phyloP scores from a whole-genome alignment of 495 filamentous ascomycete species.

The Xylaria telfairii region DNA sequence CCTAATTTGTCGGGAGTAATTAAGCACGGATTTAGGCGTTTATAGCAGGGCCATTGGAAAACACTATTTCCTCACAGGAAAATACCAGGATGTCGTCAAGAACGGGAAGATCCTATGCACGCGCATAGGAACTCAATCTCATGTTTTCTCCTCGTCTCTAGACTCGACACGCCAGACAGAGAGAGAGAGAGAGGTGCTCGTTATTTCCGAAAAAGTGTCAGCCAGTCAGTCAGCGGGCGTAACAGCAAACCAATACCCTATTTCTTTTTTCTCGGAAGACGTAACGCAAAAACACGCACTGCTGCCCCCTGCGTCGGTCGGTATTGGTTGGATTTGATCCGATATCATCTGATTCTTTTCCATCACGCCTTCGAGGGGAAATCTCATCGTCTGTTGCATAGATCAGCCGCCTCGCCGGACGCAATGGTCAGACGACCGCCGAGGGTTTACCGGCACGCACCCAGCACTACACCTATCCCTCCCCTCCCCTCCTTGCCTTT shows the following conservation, averaged over 20 bases:
- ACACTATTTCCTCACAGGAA: not conserved
- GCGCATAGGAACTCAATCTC: not conserved
- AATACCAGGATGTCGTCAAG: not conserved
- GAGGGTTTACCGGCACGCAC: too few relatives aligned
- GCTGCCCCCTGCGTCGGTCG: not conserved
- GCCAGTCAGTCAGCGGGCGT: not conserved
- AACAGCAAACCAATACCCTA: not conserved
- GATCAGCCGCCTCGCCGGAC: not conserved
- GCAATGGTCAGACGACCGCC: too few relatives aligned
- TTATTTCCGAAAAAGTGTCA: not conserved
- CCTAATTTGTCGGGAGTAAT: not conserved
- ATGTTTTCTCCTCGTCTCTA: not conserved
- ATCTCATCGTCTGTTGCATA: not conserved
- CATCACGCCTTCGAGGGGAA: not conserved
- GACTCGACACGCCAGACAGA: not conserved
- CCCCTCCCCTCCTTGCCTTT: not conserved
- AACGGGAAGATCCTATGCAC: constrained; percentile 1
- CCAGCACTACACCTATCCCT: too few relatives aligned
- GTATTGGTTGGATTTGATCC: not conserved
- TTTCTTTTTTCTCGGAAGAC: not conserved
- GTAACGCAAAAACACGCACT: not conserved
- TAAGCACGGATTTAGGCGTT: not conserved
- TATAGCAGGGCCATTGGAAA: constrained; percentile 5
- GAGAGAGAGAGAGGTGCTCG: not conserved
- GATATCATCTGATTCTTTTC: too few relatives aligned